Percentiles rank a stretch among this genome's conserved stretches.
Conservation (phyloP, 208 protist genomes). For the Eutreptiella sp. region DNA sequence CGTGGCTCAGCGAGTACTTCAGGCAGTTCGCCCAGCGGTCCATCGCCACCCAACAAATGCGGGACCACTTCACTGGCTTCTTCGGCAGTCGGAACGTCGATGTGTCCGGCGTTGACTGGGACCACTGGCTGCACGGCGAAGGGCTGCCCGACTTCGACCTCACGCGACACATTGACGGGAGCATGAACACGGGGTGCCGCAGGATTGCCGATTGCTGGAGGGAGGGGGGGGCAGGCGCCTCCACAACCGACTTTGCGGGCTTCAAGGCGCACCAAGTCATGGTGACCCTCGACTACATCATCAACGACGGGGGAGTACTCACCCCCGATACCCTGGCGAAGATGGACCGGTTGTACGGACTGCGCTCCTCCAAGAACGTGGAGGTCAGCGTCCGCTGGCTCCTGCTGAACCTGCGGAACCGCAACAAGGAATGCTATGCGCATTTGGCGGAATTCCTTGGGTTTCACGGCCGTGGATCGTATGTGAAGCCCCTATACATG, state of each 20-base stretch:
- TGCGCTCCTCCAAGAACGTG: not conserved
- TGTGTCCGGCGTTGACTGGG: slow-evolving; percentile 32
- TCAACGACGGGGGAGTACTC: not conserved
- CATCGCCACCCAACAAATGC: not conserved
- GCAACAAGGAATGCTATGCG: not conserved
- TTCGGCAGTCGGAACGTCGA: not conserved
- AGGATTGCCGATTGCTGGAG: not conserved
- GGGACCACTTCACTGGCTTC: not conserved
- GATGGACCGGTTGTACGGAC: not conserved
- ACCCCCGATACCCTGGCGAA: not conserved
- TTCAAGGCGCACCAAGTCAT: not conserved
- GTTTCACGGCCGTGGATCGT: too few relatives aligned
- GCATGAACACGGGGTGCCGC: not conserved
- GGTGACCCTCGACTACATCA: not conserved
- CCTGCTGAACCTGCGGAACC: not conserved
- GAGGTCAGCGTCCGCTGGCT: slow-evolving; percentile 5
- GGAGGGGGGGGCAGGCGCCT: not conserved
- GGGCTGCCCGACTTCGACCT: not conserved
- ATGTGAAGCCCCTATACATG: too few relatives aligned
- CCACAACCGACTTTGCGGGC: not conserved
- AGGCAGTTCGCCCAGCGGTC: not conserved
- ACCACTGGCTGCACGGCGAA: not conserved
- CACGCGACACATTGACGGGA: not conserved
- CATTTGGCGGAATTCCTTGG: not conserved
- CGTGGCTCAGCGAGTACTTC: not conserved